A percentile compares a stretch with the other conserved stretches of the same genome.
These are phyloP conservation scores for Candida corydali DNA, from an alignment of 805 yeast genomes.

Conservation along the genomic window DNA sequence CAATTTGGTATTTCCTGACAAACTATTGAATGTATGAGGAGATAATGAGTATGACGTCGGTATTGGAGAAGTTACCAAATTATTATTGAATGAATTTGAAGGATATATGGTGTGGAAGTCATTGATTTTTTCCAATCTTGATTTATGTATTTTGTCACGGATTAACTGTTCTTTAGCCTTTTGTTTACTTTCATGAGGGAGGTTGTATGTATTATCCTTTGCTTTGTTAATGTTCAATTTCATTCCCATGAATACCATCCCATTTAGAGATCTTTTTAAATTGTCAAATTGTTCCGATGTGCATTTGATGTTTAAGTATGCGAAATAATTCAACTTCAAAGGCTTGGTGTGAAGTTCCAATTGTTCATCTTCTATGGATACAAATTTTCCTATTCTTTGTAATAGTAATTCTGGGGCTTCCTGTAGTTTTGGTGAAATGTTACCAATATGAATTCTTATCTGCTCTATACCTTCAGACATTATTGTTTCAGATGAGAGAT, in stretches of 20 bases:
- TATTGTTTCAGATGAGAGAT: background rate
- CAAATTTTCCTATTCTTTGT: conserved; percentile 50
- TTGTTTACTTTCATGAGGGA: conserved; percentile 24
- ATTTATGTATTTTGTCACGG: conserved; percentile 28
- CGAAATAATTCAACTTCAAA: conserved; percentile 54
- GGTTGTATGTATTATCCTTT: too few species aligned
- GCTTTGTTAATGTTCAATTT: conserved; percentile 61
- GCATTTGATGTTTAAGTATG: conserved; percentile 36
- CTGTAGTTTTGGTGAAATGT: conserved; percentile 53
- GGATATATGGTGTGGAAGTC: conserved; percentile 32
- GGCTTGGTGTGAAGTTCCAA: conserved; percentile 56
- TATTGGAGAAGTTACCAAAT: conserved; percentile 11
- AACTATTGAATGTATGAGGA: conserved; percentile 28
- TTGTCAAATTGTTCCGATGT: conserved; percentile 46
- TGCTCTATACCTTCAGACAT: background rate
- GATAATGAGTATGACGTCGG: conserved; percentile 27
- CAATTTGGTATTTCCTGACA: conserved; percentile 32
- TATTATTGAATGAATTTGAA: conserved; percentile 19
- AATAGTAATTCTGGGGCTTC: conserved; percentile 19
- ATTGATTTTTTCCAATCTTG: conserved; percentile 36
- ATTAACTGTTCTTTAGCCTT: conserved; percentile 21
- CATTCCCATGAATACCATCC: conserved; percentile 72
- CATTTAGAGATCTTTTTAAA: conserved; percentile 58
- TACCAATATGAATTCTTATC: conserved; percentile 59
- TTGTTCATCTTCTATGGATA: conserved; percentile 41